phyloP scores from a whole-genome alignment of 352 stramenopile genomes.

The Stephanocyclus meneghinianus region DNA sequence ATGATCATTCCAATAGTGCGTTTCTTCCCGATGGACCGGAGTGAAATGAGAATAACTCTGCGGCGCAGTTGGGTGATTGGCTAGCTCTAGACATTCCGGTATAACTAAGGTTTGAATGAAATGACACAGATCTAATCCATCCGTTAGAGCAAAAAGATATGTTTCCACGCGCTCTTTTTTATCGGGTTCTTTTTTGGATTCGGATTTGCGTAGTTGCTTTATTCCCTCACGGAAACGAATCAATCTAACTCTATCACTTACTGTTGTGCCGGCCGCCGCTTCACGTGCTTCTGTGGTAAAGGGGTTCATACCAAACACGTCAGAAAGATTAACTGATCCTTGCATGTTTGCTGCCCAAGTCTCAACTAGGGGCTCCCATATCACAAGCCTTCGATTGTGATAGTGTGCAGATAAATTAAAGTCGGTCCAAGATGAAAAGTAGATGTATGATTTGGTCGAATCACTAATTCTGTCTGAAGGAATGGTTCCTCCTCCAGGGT shows the following conservation, averaged over 20 bases:
- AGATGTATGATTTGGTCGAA: neutral
- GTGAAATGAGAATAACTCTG: neutral
- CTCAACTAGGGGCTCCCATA: constrained; percentile 76
- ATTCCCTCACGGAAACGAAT: neutral
- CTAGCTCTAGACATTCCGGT: neutral
- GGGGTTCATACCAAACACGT: constrained; percentile 34
- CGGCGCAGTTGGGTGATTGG: neutral
- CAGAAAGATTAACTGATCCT: constrained; percentile 42
- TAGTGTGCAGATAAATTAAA: constrained; percentile 59
- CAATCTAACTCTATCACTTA: neutral
- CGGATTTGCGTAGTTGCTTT: constrained; percentile 12
- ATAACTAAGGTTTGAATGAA: neutral
- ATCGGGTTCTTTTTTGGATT: constrained; percentile 1
- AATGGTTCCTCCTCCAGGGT: neutral
- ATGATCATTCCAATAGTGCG: neutral
- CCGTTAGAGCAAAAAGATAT: constrained; percentile 18
- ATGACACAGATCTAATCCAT: constrained; percentile 31
- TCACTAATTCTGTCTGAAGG: neutral
- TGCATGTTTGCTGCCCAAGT: constrained; percentile 50
- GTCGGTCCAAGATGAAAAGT: constrained; percentile 39
- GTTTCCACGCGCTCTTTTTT: constrained; percentile 1
- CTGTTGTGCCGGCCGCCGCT: neutral
- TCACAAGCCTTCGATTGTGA: constrained; percentile 64
- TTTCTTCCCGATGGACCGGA: neutral
- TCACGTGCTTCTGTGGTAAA: neutral